Conservation (phyloP, 345 rosid species). For the Chamaenerion angustifolium region DNA sequence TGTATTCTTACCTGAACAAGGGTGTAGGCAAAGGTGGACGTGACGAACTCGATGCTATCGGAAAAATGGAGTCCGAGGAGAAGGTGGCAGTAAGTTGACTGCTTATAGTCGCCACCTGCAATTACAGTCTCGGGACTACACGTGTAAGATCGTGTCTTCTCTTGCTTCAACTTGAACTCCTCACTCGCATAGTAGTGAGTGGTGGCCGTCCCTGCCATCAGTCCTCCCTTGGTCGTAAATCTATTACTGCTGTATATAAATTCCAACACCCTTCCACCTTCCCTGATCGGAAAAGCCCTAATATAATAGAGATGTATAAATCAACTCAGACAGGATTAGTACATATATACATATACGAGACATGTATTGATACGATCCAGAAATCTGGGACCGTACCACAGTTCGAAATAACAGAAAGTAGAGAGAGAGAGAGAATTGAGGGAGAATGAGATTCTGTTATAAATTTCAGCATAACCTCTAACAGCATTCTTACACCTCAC, state of each 20-base stretch:
- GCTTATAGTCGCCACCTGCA: conserved; percentile 62
- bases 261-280: conserved; percentile 84
- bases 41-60: conserved; percentile 48
- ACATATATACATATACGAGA: too few species aligned
- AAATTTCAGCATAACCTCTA: too few species aligned
- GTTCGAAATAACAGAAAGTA: too few species aligned
- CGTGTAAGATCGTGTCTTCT: conserved; percentile 54
- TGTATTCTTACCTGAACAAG: conserved; percentile 31
- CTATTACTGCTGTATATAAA: conserved; percentile 75
- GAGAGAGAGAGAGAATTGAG: too few species aligned
- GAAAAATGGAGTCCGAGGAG: conserved; percentile 60
- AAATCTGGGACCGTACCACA: too few species aligned
- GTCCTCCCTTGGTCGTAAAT: conserved; percentile 61
- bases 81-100: conserved; percentile 85
- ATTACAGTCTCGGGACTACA: conserved; percentile 81
- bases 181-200: conserved; percentile 78
- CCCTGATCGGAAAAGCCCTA: conserved; percentile 59
- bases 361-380: too few species aligned
- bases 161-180: conserved; percentile 76
- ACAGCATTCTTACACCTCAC: too few species aligned
- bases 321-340: neutral
- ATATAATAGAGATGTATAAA: neutral
- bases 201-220: conserved; percentile 77
- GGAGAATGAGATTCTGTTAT: too few species aligned
- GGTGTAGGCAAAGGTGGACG: conserved; percentile 80